Evolutionary conservation across 495 filamentous ascomycete species (phyloP), one percentile per base, ranked within the genome.

Genomic region (Tuber indicum): DNA sequence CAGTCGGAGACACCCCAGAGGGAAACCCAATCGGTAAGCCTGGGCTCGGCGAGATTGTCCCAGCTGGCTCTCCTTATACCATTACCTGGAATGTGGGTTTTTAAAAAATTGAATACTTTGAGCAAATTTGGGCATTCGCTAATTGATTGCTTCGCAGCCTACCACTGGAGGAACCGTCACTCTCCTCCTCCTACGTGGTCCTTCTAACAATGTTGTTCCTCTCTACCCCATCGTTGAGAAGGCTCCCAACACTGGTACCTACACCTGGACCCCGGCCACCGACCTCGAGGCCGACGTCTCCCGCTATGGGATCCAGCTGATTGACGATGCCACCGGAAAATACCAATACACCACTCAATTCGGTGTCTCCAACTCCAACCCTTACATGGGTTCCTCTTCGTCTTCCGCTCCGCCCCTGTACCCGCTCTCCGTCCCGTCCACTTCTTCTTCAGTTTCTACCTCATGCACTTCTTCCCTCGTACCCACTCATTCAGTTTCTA

Each of bases 301-400:
- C 78, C 85, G 46, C 1, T 93, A 92, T 85, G 91, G 90, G 76
- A 85, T 92, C 75, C 86, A 91, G 79, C 83, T 93, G 78, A 90
- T 92, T 76, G 88, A 87, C 52, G 89, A 91, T 82, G 85, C 83
- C 16, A 89, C 86, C 76, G 89, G 90, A 80, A 82, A 87, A 79
- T 92, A 90, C 87, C 91, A 93, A 84, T 93, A 88, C 85, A 88
- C 87, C 41, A 89, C 88, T 66, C 91, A 92, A 82, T 93, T 92
- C 85, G 91, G 91, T 81, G 86, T 93, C 84, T 84, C 84, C 74
- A 90, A 89, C 84, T 46, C 76, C 16, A 76, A 75, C 26, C 45
- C 45, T 14, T 19, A 1, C 1, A 79, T 78, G 62, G 47, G 73
- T 71, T 75, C 75, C 39, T 77, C 81, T 70, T 26, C 58, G 2